A percentile compares a stretch with the other conserved stretches of the same genome.
Conservation (phyloP, 2,329 filamentous ascomycete species). For the Cucurbitaria berberidis region DNA sequence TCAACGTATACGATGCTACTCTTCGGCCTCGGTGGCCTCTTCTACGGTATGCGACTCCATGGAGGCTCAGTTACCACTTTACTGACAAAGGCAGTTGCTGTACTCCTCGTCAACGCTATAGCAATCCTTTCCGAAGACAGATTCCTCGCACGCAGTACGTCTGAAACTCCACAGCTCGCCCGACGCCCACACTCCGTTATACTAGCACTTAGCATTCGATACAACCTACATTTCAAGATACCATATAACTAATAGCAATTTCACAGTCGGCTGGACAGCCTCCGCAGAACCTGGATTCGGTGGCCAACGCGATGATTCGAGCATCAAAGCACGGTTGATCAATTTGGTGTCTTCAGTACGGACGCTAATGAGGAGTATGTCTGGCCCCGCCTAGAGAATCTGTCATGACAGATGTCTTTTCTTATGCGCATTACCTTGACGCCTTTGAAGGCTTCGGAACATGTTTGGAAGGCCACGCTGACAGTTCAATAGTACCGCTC, state of each 20-base stretch:
- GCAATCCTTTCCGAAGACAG: constrained; percentile 94
- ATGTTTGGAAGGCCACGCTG: constrained; percentile 14
- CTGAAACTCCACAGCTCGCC: not conserved
- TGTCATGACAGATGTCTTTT: not conserved
- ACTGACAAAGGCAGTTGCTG: constrained; percentile 63
- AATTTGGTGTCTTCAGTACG: constrained; percentile 89
- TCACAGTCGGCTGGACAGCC: constrained; percentile 77
- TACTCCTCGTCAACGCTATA: constrained; percentile 92
- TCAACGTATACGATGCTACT: constrained; percentile 65
- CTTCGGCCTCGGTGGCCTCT: constrained; percentile 71
- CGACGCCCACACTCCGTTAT: not conserved
- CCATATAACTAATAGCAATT: constrained; percentile 6
- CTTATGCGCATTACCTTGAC: not conserved
- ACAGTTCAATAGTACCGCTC: constrained; percentile 40
- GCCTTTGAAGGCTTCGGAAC: not conserved
- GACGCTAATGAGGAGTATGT: constrained; percentile 90
- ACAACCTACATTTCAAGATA: not conserved
- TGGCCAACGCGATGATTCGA: constrained; percentile 70
- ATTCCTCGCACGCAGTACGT: constrained; percentile 80
- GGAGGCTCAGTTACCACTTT: constrained; percentile 9
- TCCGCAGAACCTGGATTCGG: constrained; percentile 79
- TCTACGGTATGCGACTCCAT: constrained; percentile 66
- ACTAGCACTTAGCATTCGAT: not conserved
- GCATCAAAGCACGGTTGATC: constrained; percentile 84
- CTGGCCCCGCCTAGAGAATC: not conserved